Conservation (phyloP, 2,329 filamentous ascomycete species). For the Ambrosiella cleistominuta region DNA sequence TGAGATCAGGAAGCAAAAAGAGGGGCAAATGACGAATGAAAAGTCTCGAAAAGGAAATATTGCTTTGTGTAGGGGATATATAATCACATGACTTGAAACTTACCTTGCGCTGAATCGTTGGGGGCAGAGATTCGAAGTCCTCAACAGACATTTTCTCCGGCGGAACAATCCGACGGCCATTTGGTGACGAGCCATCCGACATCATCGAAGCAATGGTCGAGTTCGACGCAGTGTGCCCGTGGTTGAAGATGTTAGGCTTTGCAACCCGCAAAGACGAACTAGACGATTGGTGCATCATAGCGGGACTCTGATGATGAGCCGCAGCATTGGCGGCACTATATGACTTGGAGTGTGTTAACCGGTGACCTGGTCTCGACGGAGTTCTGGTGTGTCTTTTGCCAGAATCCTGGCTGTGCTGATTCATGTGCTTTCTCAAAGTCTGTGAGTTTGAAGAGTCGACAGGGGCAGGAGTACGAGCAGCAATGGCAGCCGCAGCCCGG, state of each 20-base stretch:
- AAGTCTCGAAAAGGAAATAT: neutral
- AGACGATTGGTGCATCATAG: slow-evolving; percentile 1
- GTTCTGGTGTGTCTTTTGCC: neutral
- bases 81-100: slow-evolving; percentile 9
- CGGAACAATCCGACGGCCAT: neutral
- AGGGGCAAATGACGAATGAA: neutral
- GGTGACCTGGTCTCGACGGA: neutral
- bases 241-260: neutral
- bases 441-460: neutral
- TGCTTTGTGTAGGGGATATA: neutral
- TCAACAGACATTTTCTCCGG: slow-evolving; percentile 9
- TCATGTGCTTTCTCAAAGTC: neutral
- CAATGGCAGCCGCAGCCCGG: slow-evolving; percentile 1
- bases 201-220: slow-evolving; percentile 6
- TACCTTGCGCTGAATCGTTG: slow-evolving; percentile 15
- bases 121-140: slow-evolving; percentile 14
- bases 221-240: slow-evolving; percentile 5
- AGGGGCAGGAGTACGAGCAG: neutral
- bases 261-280: neutral
- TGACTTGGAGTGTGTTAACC: neutral
- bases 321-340: neutral
- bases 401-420: neutral
- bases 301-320: neutral
- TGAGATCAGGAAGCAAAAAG: neutral
- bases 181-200: slow-evolving; percentile 4